Evolutionary conservation across 129 eudicot genomes (phyloP).

Genomic region (Centaurea solstitialis): DNA sequence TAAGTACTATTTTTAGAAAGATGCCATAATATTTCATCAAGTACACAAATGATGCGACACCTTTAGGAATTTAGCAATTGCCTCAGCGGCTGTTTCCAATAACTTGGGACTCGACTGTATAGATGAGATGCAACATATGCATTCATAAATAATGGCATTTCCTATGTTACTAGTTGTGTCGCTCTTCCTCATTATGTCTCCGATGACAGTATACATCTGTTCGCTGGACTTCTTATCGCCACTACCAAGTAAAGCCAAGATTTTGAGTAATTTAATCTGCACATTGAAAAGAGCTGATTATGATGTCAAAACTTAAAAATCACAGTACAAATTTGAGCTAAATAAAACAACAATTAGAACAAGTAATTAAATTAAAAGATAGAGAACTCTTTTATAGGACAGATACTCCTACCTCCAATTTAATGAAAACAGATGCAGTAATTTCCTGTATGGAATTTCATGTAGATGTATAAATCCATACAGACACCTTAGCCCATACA

Average conservation of each 20-base stretch:
- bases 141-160: slow-evolving; percentile 92
- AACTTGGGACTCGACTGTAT: slow-evolving; percentile 80
- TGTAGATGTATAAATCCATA: neutral
- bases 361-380: neutral
- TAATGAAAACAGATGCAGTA: neutral
- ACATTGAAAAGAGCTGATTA: slow-evolving; percentile 10
- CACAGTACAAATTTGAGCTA: neutral
- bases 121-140: slow-evolving; percentile 89
- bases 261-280: slow-evolving; percentile 93
- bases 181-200: slow-evolving; percentile 91
- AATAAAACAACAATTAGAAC: neutral
- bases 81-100: slow-evolving; percentile 92
- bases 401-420: neutral
- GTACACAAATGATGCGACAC: slow-evolving; percentile 36
- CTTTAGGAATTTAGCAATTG: slow-evolving; percentile 88
- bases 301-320: neutral
- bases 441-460: neutral
- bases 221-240: slow-evolving; percentile 96
- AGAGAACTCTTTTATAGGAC: neutral
- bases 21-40: neutral
- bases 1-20: neutral
- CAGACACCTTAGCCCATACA: too few species aligned
- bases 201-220: slow-evolving; percentile 89
- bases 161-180: slow-evolving; percentile 89
- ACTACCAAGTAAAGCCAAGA: slow-evolving; percentile 74